Conservation (phyloP, 345 rosid genomes). For the Firmiana major region DNA sequence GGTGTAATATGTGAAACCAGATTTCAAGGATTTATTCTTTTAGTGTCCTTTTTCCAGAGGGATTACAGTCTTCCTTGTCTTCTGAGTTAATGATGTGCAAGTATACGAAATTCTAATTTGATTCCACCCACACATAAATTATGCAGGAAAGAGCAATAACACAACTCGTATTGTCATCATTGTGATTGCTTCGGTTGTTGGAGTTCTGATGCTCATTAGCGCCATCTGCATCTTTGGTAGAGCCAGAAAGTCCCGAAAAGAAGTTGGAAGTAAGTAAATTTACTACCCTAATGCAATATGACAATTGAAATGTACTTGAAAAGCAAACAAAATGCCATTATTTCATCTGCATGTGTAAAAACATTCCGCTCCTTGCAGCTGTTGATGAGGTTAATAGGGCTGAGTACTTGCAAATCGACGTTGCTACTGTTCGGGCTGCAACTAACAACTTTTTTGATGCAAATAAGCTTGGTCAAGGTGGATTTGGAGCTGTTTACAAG, state of each 20-base stretch:
- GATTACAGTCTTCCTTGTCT: not conserved
- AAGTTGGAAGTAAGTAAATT: no score
- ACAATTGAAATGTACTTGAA: not conserved
- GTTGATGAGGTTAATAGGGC: conserved; percentile 1
- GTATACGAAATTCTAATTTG: not conserved
- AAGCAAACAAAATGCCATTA: not conserved
- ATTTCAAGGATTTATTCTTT: no score
- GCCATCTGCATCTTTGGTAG: no score
- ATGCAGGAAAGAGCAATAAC: conserved; percentile 3
- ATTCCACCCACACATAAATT: not conserved
- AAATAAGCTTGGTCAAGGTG: conserved; percentile 44
- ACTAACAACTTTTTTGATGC: conserved; percentile 35
- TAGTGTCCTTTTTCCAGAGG: no score
- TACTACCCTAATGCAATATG: no score
- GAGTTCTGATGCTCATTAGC: no score
- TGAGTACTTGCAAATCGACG: conserved; percentile 23
- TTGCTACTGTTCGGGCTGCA: conserved; percentile 22
- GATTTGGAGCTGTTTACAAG: conserved; percentile 49
- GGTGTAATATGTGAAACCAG: no score
- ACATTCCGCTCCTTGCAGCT: not conserved
- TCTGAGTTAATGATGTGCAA: not conserved
- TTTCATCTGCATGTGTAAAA: not conserved
- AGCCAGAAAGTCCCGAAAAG: no score
- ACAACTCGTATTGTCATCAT: no score
- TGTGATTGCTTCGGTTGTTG: no score